Conservation (phyloP, 2,329 filamentous ascomycete species). For the Colletotrichum godetiae region DNA sequence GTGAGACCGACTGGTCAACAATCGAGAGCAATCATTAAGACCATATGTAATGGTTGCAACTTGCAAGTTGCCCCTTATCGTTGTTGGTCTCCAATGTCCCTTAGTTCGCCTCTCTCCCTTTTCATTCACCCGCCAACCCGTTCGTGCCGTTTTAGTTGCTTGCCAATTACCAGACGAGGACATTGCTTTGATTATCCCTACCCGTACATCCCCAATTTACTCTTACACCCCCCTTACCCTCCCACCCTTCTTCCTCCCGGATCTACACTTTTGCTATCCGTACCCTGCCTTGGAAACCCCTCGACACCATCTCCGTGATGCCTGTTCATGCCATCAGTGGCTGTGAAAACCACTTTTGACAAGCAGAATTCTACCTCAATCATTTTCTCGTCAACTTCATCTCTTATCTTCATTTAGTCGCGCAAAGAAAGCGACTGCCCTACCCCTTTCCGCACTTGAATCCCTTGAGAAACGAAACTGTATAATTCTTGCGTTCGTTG, state of each 20-base stretch:
- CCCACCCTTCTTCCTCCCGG: constrained; percentile 9
- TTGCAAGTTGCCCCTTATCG: background rate
- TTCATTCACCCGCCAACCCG: constrained; percentile 16
- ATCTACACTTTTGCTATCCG: constrained; percentile 25
- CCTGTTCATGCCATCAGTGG: constrained; percentile 34
- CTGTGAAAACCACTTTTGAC: constrained; percentile 15
- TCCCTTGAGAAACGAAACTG: background rate
- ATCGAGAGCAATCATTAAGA: background rate
- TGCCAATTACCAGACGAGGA: background rate
- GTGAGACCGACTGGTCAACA: constrained; percentile 6
- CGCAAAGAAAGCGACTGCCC: background rate
- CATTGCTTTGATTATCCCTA: constrained; percentile 14
- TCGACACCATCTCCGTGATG: constrained; percentile 17
- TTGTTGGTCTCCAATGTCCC: background rate
- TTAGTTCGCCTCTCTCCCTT: constrained; percentile 25
- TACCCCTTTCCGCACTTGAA: background rate
- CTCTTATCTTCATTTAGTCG: background rate
- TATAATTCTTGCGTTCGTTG: constrained; percentile 11
- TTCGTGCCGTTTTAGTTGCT: background rate
- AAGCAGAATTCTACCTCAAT: constrained; percentile 4
- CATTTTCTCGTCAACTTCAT: background rate
- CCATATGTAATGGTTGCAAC: background rate
- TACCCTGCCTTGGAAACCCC: constrained; percentile 23
- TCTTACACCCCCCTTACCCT: background rate
- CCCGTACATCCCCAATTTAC: constrained; percentile 18